phyloP scores from a whole-genome alignment of 768 basidiomycete species.

The Russula brevipes region DNA sequence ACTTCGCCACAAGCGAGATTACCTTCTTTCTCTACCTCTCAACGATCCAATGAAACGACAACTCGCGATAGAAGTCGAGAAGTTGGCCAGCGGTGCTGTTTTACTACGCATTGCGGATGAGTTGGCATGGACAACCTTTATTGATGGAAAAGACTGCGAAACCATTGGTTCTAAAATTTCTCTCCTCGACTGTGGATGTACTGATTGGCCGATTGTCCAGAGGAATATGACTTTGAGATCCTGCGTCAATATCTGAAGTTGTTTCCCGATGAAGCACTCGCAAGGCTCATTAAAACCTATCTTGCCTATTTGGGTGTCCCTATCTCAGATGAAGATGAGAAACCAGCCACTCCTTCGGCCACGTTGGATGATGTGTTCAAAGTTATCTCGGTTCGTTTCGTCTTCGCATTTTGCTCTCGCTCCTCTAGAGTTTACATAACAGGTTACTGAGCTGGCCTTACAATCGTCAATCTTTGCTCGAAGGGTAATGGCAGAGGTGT shows the following conservation, averaged over 20 bases:
- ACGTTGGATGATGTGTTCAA: conserved; percentile 51
- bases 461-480: conserved; percentile 58
- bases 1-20: conserved; percentile 54
- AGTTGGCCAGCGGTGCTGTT: conserved; percentile 68
- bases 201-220: conserved; percentile 34
- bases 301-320: conserved; percentile 54
- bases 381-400: conserved; percentile 52
- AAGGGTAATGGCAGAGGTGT: conserved; percentile 60
- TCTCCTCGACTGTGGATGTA: conserved; percentile 8
- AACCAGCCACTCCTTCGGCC: conserved; percentile 20
- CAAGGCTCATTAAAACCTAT: conserved; percentile 60
- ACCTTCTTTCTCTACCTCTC: conserved; percentile 56
- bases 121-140: conserved; percentile 70
- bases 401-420: not conserved
- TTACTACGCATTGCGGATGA: conserved; percentile 73
- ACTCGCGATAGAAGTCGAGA: conserved; percentile 60
- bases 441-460: conserved; percentile 13
- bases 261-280: conserved; percentile 57
- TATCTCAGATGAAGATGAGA: conserved; percentile 41
- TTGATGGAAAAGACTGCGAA: conserved; percentile 70
- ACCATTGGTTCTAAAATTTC: conserved; percentile 49
- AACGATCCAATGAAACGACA: conserved; percentile 38
- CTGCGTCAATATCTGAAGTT: conserved; percentile 57
- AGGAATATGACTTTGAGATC: conserved; percentile 51
- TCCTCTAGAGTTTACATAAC: not conserved